Evolutionary conservation across 139 green algal genomes (phyloP), one percentile per base, ranked within the genome.

Genomic region (Cymbomonas tetramitiformis): DNA sequence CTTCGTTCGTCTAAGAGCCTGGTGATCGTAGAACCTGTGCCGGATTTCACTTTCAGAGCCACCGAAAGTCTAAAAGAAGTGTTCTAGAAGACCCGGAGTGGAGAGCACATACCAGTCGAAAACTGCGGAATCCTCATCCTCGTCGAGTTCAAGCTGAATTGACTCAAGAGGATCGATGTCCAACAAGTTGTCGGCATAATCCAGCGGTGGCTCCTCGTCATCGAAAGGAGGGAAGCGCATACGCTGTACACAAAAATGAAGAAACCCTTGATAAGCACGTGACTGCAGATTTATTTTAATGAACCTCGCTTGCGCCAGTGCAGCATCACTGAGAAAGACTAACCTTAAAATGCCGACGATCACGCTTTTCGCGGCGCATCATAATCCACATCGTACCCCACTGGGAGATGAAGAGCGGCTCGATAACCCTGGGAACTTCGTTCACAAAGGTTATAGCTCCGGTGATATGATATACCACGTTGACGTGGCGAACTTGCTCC

Each of bases 351-450:
- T 99, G 92, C 41, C 91, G 69, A 19, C 92, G 74, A 72, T 99
- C 92, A 6, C 92, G 73, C 83, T 99, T 99, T 81, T 99, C 92
- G 0, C 92, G 75, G 34, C 92, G 71, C 91, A 98, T 98, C 89
- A 97, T 97, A 79, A 99, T 96, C 76, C 92, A 99, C 89, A 97
- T 98, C 46, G 76, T 93, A 61, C 87, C 91, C 92, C 92, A 99
- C 73, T 98, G 86, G 49, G 91, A 89, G 21, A 93, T 69, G 82
- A 93, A 99, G 0, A 96, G 74, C 0, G 92, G 92, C 76, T 96
- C 86, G 55, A 99, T 95, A 29, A 98, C 91, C 55, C 78, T 79
- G 15, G 92, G 92, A 33, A 90, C 85, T 69, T 97, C 92, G 62
- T 98, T 87, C 51, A 99, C 87, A 69, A 99, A 98, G 2, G 86